phyloP scores from a whole-genome alignment of 176 grass and related monocot species.

The Puya raimondii region DNA sequence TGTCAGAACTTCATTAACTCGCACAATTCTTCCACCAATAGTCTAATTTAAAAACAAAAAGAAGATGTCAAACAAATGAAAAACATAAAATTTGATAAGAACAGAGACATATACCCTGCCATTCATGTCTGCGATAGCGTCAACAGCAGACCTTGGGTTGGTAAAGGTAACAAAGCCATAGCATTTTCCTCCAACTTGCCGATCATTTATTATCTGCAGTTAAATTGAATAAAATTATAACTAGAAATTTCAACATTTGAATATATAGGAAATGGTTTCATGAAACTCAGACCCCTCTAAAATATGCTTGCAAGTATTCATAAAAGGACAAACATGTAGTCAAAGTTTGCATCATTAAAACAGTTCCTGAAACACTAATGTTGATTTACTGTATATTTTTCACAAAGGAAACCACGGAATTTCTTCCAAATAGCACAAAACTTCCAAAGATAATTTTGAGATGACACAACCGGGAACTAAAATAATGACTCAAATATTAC shows the following conservation, averaged over 20 bases:
- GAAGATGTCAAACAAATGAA: conserved; percentile 3
- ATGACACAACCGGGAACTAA: no score
- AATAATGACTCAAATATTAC: no score
- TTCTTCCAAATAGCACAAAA: no score
- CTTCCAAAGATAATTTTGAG: no score
- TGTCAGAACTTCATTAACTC: conserved; percentile 80
- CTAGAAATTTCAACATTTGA: no score
- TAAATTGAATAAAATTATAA: not conserved
- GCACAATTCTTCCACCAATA: conserved; percentile 58
- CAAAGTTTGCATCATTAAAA: not conserved
- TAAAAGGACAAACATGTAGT: not conserved
- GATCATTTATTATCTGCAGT: conserved; percentile 83
- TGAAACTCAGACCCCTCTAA: not conserved
- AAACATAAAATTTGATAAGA: conserved; percentile 1
- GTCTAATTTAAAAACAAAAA: conserved; percentile 31
- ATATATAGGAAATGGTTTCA: not conserved
- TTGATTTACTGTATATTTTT: not conserved
- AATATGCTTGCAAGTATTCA: not conserved
- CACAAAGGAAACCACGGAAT: no score
- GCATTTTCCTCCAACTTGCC: conserved; percentile 64
- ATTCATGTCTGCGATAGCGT: conserved; percentile 66
- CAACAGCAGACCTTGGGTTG: conserved; percentile 54
- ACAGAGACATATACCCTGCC: conserved; percentile 50
- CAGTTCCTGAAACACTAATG: not conserved
- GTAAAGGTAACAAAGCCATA: conserved; percentile 80